Evolutionary conservation across 2,329 filamentous ascomycete species (phyloP).

Genomic region (Pseudocercospora fijiensis): DNA sequence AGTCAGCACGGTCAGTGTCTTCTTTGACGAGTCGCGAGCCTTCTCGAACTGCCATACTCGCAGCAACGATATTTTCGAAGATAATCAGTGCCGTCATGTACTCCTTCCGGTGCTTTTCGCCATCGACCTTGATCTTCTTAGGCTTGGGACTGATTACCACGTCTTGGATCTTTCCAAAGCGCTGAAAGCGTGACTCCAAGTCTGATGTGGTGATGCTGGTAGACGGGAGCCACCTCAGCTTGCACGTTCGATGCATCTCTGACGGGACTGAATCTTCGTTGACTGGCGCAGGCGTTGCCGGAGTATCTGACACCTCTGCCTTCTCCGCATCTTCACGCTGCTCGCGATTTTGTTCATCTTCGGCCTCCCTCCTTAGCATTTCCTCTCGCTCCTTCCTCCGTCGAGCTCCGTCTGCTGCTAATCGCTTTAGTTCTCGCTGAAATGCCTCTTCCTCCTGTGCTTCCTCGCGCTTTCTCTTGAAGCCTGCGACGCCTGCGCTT

Average conservation of each 20-base stretch:
- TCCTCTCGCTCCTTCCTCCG: conserved; percentile 57
- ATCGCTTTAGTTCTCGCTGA: conserved; percentile 50
- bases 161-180: conserved; percentile 59
- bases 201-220: background rate
- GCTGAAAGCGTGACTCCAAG: conserved; percentile 49
- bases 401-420: conserved; percentile 52
- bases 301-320: background rate
- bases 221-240: conserved; percentile 42
- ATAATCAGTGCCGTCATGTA: conserved; percentile 55
- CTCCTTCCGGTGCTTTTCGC: conserved; percentile 32
- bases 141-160: conserved; percentile 52
- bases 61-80: conserved; percentile 58
- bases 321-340: conserved; percentile 8
- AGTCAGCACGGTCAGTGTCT: conserved; percentile 38
- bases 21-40: conserved; percentile 31
- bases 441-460: conserved; percentile 57
- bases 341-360: conserved; percentile 49
- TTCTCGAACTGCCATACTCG: conserved; percentile 57
- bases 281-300: background rate
- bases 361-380: conserved; percentile 54
- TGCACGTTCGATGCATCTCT: conserved; percentile 59
- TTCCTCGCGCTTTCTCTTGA: conserved; percentile 48
- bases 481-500: conserved; percentile 41
- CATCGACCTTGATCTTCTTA: conserved; percentile 47
- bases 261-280: conserved; percentile 37